Evolutionary conservation across 1,284 basidiomycete genomes (phyloP).

Genomic region (Malassezia sp.): DNA sequence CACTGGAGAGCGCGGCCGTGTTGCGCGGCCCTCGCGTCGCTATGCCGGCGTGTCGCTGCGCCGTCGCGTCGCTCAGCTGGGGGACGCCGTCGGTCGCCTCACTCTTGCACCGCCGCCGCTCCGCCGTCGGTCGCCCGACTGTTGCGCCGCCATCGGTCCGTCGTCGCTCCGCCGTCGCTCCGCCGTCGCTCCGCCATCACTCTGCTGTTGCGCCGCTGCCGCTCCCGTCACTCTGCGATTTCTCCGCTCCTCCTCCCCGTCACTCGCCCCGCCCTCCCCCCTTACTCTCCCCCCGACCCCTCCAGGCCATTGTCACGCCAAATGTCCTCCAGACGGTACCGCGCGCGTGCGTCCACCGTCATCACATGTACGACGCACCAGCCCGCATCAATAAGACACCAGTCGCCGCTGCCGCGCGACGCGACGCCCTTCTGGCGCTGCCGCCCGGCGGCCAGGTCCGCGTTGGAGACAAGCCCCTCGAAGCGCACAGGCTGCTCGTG

Average conservation of each 20-base stretch:
- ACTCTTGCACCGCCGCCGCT: too few relatives aligned
- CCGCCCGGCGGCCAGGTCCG: conserved; percentile 19
- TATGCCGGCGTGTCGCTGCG: background rate
- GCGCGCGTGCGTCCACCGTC: conserved; percentile 31
- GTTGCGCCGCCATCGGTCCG: too few relatives aligned
- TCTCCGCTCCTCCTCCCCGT: too few relatives aligned
- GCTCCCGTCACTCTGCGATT: too few relatives aligned
- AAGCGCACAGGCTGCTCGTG: conserved; percentile 25
- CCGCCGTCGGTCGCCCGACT: too few relatives aligned
- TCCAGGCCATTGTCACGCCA: conserved; percentile 24
- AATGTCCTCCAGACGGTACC: conserved; percentile 37
- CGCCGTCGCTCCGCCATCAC: background rate
- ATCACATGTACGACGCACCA: conserved; percentile 46
- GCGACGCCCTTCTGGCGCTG: conserved; percentile 18
- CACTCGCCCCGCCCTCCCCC: too few relatives aligned
- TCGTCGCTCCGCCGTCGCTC: too few relatives aligned
- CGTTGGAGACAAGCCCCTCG: conserved; percentile 33
- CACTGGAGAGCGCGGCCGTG: too few relatives aligned
- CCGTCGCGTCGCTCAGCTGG: too few relatives aligned
- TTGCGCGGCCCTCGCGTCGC: conserved; percentile 6
- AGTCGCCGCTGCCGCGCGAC: conserved; percentile 39
- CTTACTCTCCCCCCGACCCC: background rate
- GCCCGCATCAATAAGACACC: conserved; percentile 43
- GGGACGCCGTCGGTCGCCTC: too few relatives aligned
- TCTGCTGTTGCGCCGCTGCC: too few relatives aligned